phyloP scores from a whole-genome alignment of 73 alveolate species.

The Urostyla sp. region DNA sequence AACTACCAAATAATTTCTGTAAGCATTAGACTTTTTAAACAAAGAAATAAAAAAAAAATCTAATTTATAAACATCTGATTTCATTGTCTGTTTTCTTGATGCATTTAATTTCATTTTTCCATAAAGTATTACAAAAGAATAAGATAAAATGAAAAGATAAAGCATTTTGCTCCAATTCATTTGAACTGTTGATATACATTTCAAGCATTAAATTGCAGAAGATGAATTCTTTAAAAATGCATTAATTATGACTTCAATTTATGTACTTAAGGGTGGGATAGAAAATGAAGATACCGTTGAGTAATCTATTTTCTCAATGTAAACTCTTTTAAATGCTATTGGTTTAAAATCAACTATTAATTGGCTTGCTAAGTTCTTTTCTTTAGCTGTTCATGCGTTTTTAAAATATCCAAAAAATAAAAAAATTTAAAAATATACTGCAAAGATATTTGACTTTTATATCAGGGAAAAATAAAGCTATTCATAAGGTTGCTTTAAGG shows the following conservation, averaged over 20 bases:
- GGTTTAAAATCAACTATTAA: slow-evolving; percentile 28
- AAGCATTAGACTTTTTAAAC: slow-evolving; percentile 29
- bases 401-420: slow-evolving; percentile 25
- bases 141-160: slow-evolving; percentile 41
- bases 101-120: slow-evolving; percentile 9
- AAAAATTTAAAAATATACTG: slow-evolving; percentile 38
- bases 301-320: slow-evolving; percentile 39
- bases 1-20: neutral
- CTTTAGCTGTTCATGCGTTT: slow-evolving; percentile 49
- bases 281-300: slow-evolving; percentile 46
- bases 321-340: slow-evolving; percentile 22
- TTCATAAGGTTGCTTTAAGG: slow-evolving; percentile 35
- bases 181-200: slow-evolving; percentile 27
- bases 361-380: slow-evolving; percentile 3
- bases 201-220: slow-evolving; percentile 27
- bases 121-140: neutral
- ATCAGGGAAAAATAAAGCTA: slow-evolving; percentile 29
- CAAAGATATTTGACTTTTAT: slow-evolving; percentile 35
- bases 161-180: slow-evolving; percentile 30
- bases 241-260: slow-evolving; percentile 6
- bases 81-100: slow-evolving; percentile 30
- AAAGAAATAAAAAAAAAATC: slow-evolving; percentile 10
- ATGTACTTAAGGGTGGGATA: slow-evolving; percentile 25
- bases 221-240: slow-evolving; percentile 36
- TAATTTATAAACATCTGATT: slow-evolving; percentile 3